Conservation (phyloP, 352 stramenopile genomes). For the Pythium rishiriense region DNA sequence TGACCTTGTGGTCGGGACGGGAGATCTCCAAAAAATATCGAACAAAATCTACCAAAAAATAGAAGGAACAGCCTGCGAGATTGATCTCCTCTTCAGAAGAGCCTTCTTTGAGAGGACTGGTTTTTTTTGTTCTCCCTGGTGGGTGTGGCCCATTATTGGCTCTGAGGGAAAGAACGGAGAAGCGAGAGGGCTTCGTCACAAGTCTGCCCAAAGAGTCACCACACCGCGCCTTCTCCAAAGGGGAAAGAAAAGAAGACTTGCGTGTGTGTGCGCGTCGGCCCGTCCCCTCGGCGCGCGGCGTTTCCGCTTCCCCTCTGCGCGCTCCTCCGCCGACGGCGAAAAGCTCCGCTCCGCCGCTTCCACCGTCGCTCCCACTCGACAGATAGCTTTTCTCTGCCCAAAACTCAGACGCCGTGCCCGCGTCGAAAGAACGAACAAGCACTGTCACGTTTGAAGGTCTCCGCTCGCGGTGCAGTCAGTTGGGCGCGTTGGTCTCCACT, state of each 20-base stretch:
- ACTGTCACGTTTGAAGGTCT: neutral
- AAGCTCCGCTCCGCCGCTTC: neutral
- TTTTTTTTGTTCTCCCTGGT: neutral
- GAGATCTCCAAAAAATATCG: neutral
- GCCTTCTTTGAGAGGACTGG: neutral
- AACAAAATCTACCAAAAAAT: neutral
- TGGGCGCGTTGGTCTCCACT: neutral
- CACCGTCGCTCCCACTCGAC: neutral
- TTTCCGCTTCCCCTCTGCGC: neutral
- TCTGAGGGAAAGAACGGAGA: neutral
- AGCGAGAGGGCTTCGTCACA: constrained; percentile 6
- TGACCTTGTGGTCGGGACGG: neutral
- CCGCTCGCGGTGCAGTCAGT: neutral
- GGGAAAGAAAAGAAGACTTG: constrained; percentile 8
- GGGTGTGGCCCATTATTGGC: neutral
- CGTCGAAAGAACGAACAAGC: neutral
- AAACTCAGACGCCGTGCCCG: constrained; percentile 2
- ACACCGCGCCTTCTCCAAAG: constrained; percentile 10
- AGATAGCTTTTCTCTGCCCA: constrained; percentile 2
- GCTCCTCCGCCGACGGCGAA: neutral
- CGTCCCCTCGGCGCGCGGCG: neutral
- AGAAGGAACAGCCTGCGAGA: neutral
- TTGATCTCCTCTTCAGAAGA: neutral
- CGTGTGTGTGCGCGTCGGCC: neutral
- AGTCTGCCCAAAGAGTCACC: constrained; percentile 5